A percentile compares a stretch with the other conserved stretches of the same genome.
Evolutionary conservation across 176 grass and related monocot species (phyloP).

Genomic region (Avena atlantica): DNA sequence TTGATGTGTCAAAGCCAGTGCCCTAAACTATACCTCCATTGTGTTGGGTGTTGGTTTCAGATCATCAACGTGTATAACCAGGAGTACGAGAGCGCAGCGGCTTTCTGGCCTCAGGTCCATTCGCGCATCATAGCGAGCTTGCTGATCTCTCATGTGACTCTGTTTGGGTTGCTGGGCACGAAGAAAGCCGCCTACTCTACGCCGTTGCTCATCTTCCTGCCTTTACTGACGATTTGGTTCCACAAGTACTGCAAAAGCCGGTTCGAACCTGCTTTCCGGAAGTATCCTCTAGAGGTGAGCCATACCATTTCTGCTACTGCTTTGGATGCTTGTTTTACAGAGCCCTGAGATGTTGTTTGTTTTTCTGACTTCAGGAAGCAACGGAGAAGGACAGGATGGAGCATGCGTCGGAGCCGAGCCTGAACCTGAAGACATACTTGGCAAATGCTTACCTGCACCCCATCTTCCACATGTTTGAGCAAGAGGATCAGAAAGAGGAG

Average conservation of each 20-base stretch:
- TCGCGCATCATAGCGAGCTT: constrained; percentile 88
- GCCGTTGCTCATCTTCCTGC: constrained; percentile 80
- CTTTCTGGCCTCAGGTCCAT: constrained; percentile 95
- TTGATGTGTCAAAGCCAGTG: neutral
- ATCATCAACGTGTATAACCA: constrained; percentile 98
- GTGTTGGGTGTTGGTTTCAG: constrained; percentile 56
- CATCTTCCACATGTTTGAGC: constrained; percentile 74
- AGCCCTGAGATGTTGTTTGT: neutral
- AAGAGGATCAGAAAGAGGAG: constrained; percentile 55
- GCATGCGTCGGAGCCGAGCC: constrained; percentile 69
- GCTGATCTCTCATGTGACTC: constrained; percentile 78
- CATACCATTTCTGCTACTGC: neutral
- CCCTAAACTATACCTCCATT: neutral
- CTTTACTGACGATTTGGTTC: constrained; percentile 86
- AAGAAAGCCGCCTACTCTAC: constrained; percentile 89
- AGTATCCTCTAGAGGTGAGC: constrained; percentile 86
- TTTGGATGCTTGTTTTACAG: neutral
- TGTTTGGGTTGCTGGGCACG: constrained; percentile 83
- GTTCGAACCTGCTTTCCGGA: constrained; percentile 90
- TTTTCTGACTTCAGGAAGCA: constrained; percentile 61
- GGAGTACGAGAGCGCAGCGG: constrained; percentile 89
- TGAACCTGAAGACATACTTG: constrained; percentile 82
- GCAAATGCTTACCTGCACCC: constrained; percentile 91
- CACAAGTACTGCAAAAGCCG: constrained; percentile 95
- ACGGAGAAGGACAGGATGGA: constrained; percentile 94